phyloP scores from a whole-genome alignment of 2,329 filamentous ascomycete genomes.

The Fonsecaea multimorphosa region DNA sequence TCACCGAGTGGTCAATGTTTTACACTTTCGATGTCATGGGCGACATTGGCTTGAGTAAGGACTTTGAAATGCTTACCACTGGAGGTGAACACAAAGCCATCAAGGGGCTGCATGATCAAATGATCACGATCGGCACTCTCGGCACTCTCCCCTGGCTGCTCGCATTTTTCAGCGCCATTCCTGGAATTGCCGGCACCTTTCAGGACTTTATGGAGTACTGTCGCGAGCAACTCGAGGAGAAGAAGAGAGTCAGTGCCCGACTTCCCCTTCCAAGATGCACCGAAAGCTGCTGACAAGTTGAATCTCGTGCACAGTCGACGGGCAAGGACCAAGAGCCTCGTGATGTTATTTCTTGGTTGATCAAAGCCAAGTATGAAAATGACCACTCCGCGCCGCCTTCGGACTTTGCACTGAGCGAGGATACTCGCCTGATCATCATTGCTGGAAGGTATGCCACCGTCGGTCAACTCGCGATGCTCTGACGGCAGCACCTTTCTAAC shows the following conservation, averaged over 20 bases:
- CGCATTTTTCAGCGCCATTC: background rate
- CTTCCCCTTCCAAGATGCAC: background rate
- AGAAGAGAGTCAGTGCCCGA: background rate
- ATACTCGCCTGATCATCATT: conserved; percentile 6
- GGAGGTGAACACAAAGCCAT: background rate
- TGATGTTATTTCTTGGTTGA: conserved; percentile 5
- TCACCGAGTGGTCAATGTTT: conserved; percentile 4
- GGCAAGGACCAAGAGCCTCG: background rate
- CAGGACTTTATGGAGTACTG: conserved; percentile 1
- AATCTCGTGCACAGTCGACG: background rate
- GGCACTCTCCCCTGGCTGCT: background rate
- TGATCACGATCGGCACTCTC: conserved; percentile 5
- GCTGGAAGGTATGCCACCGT: background rate
- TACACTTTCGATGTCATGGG: conserved; percentile 4
- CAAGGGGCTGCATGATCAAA: conserved; percentile 1
- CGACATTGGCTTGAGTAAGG: background rate
- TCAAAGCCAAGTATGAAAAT: conserved; percentile 1
- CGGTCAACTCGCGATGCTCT: background rate
- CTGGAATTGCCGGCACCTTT: background rate
- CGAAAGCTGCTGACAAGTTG: background rate
- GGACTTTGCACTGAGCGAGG: conserved; percentile 1
- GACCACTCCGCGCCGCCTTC: background rate
- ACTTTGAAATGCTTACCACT: conserved; percentile 1
- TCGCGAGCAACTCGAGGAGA: background rate
- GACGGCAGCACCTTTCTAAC: background rate